These are phyloP conservation scores for Aureobasidium namibiae DNA, from an alignment of 2,329 filamentous ascomycete genomes.

Conservation along the genomic window DNA sequence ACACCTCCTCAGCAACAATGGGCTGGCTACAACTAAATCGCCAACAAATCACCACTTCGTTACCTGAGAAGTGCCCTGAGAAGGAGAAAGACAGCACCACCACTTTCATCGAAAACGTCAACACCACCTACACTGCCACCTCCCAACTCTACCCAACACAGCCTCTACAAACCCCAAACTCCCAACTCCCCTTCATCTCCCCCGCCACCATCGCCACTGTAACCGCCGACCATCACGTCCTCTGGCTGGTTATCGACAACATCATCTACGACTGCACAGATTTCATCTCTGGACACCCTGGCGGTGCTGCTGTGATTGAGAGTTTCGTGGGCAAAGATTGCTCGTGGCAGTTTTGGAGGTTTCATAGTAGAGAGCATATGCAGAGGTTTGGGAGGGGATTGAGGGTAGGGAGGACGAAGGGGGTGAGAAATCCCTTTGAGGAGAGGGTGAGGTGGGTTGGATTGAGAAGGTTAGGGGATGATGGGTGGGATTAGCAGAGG, in stretches of 20 bases:
- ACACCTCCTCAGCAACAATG: too few species aligned
- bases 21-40: not conserved
- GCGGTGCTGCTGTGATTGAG: constrained; percentile 23
- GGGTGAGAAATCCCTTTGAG: constrained; percentile 19
- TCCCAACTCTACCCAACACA: not conserved
- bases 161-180: not conserved
- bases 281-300: constrained; percentile 24
- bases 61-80: not conserved
- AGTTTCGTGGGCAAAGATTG: constrained; percentile 27
- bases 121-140: not conserved
- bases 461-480: constrained; percentile 6
- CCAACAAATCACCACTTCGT: not conserved
- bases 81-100: not conserved
- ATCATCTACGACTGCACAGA: constrained; percentile 26
- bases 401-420: constrained; percentile 20
- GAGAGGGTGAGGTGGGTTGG: constrained; percentile 16
- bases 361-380: constrained; percentile 22
- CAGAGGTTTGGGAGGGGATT: constrained; percentile 15
- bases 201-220: not conserved
- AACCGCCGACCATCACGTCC: not conserved
- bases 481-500: not conserved
- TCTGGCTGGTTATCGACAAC: constrained; percentile 25
- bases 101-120: not conserved
- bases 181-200: not conserved
- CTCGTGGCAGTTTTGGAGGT: constrained; percentile 27